These are phyloP conservation scores for Xylaria curta DNA, from an alignment of 495 filamentous ascomycete genomes.

Conservation along the genomic window DNA sequence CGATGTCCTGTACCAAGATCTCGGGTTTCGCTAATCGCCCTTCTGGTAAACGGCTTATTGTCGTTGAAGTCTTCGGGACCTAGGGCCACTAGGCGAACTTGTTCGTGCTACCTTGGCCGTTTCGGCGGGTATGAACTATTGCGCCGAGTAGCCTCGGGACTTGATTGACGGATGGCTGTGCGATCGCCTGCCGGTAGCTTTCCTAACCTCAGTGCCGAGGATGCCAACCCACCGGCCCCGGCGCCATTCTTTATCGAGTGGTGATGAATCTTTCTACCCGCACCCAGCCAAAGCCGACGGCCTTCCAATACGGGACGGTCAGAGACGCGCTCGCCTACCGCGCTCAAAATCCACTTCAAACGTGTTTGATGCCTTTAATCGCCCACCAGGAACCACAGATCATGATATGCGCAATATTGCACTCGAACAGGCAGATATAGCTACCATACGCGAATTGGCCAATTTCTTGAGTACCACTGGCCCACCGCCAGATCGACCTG, in stretches of 20 bases:
- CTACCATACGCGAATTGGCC: slow-evolving; percentile 24
- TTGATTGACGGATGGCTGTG: slow-evolving; percentile 5
- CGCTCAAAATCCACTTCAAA: slow-evolving; percentile 32
- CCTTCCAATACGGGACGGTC: slow-evolving; percentile 7
- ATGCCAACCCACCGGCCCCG: slow-evolving; percentile 23
- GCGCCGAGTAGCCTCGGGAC: not conserved
- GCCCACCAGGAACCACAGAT: not conserved
- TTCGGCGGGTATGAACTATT: not conserved
- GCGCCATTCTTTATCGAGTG: slow-evolving; percentile 29
- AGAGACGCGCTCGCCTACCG: slow-evolving; percentile 23
- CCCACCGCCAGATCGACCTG: slow-evolving; percentile 21
- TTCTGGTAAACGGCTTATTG: not conserved
- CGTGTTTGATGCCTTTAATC: slow-evolving; percentile 24
- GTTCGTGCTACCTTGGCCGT: not conserved
- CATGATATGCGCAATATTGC: slow-evolving; percentile 13
- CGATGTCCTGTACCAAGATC: not conserved
- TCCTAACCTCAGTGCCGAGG: not conserved
- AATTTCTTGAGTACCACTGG: slow-evolving; percentile 24
- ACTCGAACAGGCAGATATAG: slow-evolving; percentile 21
- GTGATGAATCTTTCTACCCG: slow-evolving; percentile 21
- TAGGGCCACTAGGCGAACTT: not conserved
- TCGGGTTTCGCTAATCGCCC: not conserved
- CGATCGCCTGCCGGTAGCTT: not conserved
- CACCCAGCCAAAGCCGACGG: slow-evolving; percentile 21
- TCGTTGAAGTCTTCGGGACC: not conserved